phyloP scores from a whole-genome alignment of 73 alveolate genomes.

The Tetrahymena thermophila region DNA sequence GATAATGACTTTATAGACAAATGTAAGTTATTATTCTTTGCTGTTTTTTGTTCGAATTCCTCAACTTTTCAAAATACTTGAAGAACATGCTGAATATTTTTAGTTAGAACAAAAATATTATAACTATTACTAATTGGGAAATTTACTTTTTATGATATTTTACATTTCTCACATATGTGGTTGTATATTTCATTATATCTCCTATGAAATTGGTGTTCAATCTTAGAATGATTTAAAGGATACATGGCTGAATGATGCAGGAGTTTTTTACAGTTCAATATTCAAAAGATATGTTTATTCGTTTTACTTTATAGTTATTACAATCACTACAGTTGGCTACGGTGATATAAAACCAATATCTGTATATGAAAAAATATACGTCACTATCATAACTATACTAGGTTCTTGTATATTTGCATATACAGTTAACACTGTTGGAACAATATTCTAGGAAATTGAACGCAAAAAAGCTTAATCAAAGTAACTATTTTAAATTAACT shows the following conservation, averaged over 20 bases:
- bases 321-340: conserved; percentile 84
- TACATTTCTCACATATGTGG: background rate
- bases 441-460: conserved; percentile 51
- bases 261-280: background rate
- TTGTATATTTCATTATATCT: background rate
- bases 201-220: background rate
- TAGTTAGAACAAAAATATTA: background rate
- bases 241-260: conserved; percentile 36
- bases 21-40: background rate
- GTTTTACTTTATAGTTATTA: conserved; percentile 67
- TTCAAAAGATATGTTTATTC: conserved; percentile 48
- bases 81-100: background rate
- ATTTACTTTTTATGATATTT: background rate
- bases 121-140: background rate
- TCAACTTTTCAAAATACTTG: background rate
- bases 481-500: background rate
- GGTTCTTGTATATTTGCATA: conserved; percentile 70
- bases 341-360: conserved; percentile 70
- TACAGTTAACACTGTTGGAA: conserved; percentile 56
- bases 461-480: background rate
- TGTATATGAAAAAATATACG: conserved; percentile 50
- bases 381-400: conserved; percentile 48
- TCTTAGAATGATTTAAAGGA: background rate
- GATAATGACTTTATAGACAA: background rate
- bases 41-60: background rate